These are phyloP conservation scores for Chlorella sp. DNA, from an alignment of 139 green algal species.

Conservation along the genomic window DNA sequence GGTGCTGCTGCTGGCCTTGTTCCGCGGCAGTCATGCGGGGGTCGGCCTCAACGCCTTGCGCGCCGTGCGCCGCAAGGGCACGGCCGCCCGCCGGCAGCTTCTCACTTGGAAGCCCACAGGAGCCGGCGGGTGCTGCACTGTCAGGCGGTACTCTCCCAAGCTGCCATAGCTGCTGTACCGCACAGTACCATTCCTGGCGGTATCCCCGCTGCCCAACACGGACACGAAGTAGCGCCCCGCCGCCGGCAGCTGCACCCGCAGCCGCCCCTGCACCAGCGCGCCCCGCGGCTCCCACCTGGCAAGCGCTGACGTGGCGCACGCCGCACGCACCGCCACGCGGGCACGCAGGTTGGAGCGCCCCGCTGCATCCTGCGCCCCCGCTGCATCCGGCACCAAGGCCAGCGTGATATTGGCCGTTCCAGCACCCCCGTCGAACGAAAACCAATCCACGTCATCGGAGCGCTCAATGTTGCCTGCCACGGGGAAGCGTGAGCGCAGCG, in stretches of 20 bases:
- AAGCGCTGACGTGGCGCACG: neutral
- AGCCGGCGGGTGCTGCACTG: too few species aligned
- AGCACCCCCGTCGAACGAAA: neutral
- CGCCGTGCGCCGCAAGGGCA: too few species aligned
- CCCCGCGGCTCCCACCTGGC: neutral
- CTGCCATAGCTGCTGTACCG: neutral
- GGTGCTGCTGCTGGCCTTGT: too few species aligned
- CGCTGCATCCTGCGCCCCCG: neutral
- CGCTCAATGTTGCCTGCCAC: neutral
- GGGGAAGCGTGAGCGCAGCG: neutral
- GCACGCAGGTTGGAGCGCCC: neutral
- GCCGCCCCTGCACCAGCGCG: neutral
- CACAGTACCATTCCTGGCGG: neutral
- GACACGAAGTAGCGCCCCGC: neutral
- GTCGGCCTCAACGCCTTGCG: too few species aligned
- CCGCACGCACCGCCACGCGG: neutral
- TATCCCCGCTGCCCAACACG: neutral
- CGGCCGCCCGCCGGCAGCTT: too few species aligned
- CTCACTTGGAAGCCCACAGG: too few species aligned
- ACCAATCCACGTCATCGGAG: neutral
- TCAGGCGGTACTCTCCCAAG: neutral
- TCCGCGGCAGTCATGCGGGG: too few species aligned
- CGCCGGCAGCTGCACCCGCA: neutral
- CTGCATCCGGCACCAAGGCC: neutral
- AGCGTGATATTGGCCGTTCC: neutral